Evolutionary conservation across 139 green algal species (phyloP).

Genomic region (Protoeuglena noctilucae): DNA sequence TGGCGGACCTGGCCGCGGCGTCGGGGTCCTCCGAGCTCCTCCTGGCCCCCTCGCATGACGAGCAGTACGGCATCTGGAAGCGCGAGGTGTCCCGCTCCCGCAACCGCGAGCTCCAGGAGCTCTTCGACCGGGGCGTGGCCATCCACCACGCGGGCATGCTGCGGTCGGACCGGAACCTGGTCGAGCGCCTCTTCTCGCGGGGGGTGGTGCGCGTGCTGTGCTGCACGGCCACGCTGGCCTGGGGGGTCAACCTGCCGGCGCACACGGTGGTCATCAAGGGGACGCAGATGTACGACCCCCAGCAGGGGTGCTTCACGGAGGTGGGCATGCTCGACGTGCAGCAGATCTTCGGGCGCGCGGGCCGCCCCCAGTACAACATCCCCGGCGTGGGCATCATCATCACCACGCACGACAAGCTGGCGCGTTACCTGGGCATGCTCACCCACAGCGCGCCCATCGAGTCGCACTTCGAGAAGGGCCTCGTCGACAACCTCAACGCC

Average conservation of each 20-base stretch:
- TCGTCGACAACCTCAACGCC: slow-evolving; percentile 89
- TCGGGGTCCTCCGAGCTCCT: neutral
- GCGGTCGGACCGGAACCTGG: slow-evolving; percentile 70
- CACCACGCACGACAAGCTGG: slow-evolving; percentile 84
- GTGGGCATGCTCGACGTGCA: slow-evolving; percentile 94
- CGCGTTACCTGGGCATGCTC: slow-evolving; percentile 90
- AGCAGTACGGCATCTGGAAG: slow-evolving; percentile 30
- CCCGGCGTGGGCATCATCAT: slow-evolving; percentile 84
- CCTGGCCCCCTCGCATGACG: slow-evolving; percentile 7
- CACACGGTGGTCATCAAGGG: slow-evolving; percentile 97
- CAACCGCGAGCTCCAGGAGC: slow-evolving; percentile 72
- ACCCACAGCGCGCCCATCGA: slow-evolving; percentile 75
- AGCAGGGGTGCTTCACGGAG: slow-evolving; percentile 80
- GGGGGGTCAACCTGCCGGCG: slow-evolving; percentile 94
- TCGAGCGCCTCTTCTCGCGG: slow-evolving; percentile 73
- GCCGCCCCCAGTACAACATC: slow-evolving; percentile 64
- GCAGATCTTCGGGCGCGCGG: slow-evolving; percentile 96
- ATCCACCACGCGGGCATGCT: slow-evolving; percentile 98
- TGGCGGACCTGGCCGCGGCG: slow-evolving; percentile 36
- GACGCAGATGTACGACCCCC: slow-evolving; percentile 92
- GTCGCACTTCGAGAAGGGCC: slow-evolving; percentile 52
- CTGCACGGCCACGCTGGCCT: slow-evolving; percentile 92
- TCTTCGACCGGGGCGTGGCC: slow-evolving; percentile 68
- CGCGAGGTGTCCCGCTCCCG: slow-evolving; percentile 67
- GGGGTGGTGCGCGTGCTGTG: slow-evolving; percentile 81